Evolutionary conservation across 257 asterid species (phyloP).

Genomic region (Salvia miltiorrhiza): DNA sequence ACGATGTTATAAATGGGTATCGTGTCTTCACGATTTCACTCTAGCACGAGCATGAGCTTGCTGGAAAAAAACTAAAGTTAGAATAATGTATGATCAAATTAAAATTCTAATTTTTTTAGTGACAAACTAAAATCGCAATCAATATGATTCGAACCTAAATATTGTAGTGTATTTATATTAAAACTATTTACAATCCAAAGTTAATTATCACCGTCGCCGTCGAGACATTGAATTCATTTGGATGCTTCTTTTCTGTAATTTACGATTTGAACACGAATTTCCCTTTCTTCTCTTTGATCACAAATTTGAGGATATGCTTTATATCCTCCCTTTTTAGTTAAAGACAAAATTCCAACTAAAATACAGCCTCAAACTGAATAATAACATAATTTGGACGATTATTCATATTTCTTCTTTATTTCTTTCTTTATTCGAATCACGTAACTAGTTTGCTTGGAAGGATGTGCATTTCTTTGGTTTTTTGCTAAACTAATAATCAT

Average conservation of each 20-base stretch:
- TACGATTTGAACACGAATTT: conserved; percentile 17
- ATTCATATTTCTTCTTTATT: background rate
- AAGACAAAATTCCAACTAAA: background rate
- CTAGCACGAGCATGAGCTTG: no score
- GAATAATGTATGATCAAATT: no score
- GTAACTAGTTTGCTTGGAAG: no score
- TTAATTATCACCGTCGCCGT: conserved; percentile 7
- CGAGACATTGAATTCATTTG: conserved; percentile 15
- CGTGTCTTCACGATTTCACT: no score
- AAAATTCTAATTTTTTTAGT: no score
- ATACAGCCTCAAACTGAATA: background rate
- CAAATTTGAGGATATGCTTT: background rate
- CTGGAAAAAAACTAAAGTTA: no score
- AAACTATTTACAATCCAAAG: background rate
- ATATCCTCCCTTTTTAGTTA: background rate
- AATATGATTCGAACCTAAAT: no score
- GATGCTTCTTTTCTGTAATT: conserved; percentile 16
- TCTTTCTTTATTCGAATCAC: background rate
- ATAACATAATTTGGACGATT: background rate
- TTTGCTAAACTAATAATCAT: no score
- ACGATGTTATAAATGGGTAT: no score
- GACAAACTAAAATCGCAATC: no score
- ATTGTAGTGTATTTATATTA: no score
- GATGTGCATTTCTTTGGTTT: no score
- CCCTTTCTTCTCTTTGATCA: background rate